phyloP scores from a whole-genome alignment of 495 filamentous ascomycete species.

The Haplographium delicatum region DNA sequence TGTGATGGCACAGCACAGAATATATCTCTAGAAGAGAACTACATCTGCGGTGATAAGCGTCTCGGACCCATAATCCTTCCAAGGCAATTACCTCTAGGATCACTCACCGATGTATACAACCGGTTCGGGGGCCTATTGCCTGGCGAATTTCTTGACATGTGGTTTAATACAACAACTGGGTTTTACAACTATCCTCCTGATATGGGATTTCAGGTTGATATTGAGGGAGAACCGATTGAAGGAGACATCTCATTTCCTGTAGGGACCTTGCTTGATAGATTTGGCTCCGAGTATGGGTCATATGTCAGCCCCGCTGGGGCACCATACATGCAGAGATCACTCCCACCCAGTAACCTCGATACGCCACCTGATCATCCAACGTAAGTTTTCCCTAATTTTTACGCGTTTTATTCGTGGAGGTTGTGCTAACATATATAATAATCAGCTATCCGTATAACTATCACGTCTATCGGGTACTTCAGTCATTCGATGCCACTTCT shows the following conservation, averaged over 20 bases:
- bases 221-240: constrained; percentile 31
- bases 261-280: constrained; percentile 49
- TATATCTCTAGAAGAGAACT: constrained; percentile 14
- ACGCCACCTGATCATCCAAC: constrained; percentile 28
- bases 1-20: constrained; percentile 5
- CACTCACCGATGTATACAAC: constrained; percentile 36
- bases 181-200: constrained; percentile 38
- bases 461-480: constrained; percentile 45
- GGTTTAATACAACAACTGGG: constrained; percentile 34
- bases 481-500: constrained; percentile 35
- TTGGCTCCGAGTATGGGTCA: constrained; percentile 41
- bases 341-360: constrained; percentile 48
- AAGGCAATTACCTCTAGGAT: constrained; percentile 32
- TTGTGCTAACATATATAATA: not conserved
- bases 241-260: constrained; percentile 40
- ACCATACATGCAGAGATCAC: constrained; percentile 46
- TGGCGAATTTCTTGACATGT: constrained; percentile 41
- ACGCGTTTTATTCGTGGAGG: too few species aligned
- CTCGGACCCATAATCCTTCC: constrained; percentile 45
- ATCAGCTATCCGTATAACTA: constrained; percentile 47
- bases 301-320: constrained; percentile 44
- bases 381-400: constrained; percentile 16
- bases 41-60: constrained; percentile 47
- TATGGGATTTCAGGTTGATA: constrained; percentile 39
- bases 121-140: constrained; percentile 46